Evolutionary conservation across 1,284 basidiomycete genomes (phyloP).

Genomic region (Ceratobasidium sp.): DNA sequence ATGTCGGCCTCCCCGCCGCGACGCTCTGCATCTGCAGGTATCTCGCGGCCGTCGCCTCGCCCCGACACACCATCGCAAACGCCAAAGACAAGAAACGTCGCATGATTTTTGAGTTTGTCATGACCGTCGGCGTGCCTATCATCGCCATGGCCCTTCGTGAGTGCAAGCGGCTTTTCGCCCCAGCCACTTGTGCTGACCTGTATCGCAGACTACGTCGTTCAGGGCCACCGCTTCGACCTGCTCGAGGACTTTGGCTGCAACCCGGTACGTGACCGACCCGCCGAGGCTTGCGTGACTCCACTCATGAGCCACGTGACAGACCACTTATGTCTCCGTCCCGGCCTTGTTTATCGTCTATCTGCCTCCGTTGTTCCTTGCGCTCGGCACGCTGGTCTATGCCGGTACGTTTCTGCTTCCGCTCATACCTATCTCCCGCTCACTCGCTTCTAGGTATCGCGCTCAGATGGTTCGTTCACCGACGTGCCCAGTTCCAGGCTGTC

Average conservation of each 20-base stretch:
- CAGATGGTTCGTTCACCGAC: conserved; percentile 48
- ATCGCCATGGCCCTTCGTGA: conserved; percentile 66
- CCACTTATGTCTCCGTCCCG: conserved; percentile 61
- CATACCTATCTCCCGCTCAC: conserved; percentile 33
- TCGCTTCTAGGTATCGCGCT: conserved; percentile 51
- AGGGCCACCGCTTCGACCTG: conserved; percentile 74
- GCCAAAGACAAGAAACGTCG: conserved; percentile 50
- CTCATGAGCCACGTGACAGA: conserved; percentile 39
- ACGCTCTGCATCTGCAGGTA: conserved; percentile 51
- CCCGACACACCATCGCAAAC: conserved; percentile 44
- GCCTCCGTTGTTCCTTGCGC: conserved; percentile 60
- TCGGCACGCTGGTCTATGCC: conserved; percentile 45
- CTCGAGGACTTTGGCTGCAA: conserved; percentile 68
- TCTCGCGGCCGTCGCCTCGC: conserved; percentile 50
- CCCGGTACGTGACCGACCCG: conserved; percentile 47
- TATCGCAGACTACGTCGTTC: conserved; percentile 63
- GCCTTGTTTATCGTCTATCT: conserved; percentile 64
- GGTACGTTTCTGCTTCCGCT: conserved; percentile 42
- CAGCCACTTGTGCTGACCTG: neutral
- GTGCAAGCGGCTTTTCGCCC: conserved; percentile 46
- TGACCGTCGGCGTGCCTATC: conserved; percentile 64
- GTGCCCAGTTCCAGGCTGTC: conserved; percentile 49
- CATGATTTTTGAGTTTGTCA: conserved; percentile 57
- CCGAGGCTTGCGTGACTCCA: neutral
- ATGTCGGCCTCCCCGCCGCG: conserved; percentile 47